Base-by-base conservation (phyloP, 73 alveolate species). In the Paramecium tetraurelia region DNA sequence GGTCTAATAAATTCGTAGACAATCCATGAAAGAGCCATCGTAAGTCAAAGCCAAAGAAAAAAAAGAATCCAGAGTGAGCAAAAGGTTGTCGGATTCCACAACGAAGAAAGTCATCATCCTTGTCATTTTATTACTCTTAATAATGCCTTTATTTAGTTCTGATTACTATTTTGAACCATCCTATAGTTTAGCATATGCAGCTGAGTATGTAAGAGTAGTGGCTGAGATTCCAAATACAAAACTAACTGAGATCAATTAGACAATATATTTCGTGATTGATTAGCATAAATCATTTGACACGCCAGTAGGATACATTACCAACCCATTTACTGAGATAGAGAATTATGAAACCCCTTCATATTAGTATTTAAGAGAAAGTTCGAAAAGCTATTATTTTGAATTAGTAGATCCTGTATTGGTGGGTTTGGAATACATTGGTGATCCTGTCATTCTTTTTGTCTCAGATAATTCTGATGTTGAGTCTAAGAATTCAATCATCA, bases 41-140 rank as follows among this genome's bases (percentile, higher is more conserved):
- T 12, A 27, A 63, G 84, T 63, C 5, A 63, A 63, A 27, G 50
- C 46, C 1, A 63, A 33, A 24, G 16, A 63, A 27, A 27, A 11
- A 33, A 76, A 88, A 93, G 97, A 94, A 70, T 92, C 96, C 18
- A 86, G 95, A 63, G 96, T 94, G 6, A 87, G 97, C 48, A 93
- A 87, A 76, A 94, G 84, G 14, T 75, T 94, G 20, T 87, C 96
- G 10, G 97, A 94, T 40, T 57, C 88, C 4, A 93, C 94, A 27
- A 94, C 97, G 22, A 93, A 89, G 35, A 94, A 86, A 59, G 97
- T 94, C 14, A 94, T 94, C 9, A 75, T 94, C 1, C 85, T 94
- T 46, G 96, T 94, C 20, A 46, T 94, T 38, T 35, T 94, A 16
- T 43, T 94, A 4, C 59, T 94, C 8, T 92, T 93, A 33, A 44